Evolutionary conservation across 2,329 filamentous ascomycete species (phyloP).

Genomic region (Fusarium buharicum): DNA sequence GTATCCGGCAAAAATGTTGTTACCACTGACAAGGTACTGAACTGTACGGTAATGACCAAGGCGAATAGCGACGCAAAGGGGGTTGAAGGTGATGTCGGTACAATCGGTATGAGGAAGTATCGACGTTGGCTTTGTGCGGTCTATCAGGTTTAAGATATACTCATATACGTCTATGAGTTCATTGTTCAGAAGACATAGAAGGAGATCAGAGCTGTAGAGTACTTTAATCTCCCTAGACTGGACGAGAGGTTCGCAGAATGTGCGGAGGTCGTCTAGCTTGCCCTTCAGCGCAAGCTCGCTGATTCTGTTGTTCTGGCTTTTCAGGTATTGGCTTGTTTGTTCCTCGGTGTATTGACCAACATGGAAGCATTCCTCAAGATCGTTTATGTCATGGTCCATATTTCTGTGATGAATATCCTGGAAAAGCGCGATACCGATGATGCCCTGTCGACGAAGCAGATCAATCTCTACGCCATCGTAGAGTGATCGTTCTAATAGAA

Average conservation of each 20-base stretch:
- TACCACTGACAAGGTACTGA: constrained; percentile 24
- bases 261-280: constrained; percentile 38
- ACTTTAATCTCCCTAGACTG: constrained; percentile 44
- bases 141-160: constrained; percentile 45
- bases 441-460: constrained; percentile 26
- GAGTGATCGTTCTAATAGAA: constrained; percentile 44
- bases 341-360: constrained; percentile 41
- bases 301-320: constrained; percentile 36
- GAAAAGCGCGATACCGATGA: constrained; percentile 38
- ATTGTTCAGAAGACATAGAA: constrained; percentile 42
- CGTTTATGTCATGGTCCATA: constrained; percentile 42
- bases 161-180: constrained; percentile 42
- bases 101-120: constrained; percentile 22
- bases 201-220: constrained; percentile 36
- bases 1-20: constrained; percentile 41
- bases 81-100: constrained; percentile 45
- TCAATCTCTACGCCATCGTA: constrained; percentile 45
- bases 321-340: constrained; percentile 28
- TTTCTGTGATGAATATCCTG: constrained; percentile 46
- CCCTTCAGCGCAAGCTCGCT: constrained; percentile 41
- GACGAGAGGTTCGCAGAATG: constrained; percentile 46
- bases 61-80: constrained; percentile 46
- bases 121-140: constrained; percentile 36
- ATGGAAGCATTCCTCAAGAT: constrained; percentile 45
- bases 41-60: constrained; percentile 40